phyloP scores from a whole-genome alignment of 1,284 basidiomycete species.

The Heimioporus retisporus region DNA sequence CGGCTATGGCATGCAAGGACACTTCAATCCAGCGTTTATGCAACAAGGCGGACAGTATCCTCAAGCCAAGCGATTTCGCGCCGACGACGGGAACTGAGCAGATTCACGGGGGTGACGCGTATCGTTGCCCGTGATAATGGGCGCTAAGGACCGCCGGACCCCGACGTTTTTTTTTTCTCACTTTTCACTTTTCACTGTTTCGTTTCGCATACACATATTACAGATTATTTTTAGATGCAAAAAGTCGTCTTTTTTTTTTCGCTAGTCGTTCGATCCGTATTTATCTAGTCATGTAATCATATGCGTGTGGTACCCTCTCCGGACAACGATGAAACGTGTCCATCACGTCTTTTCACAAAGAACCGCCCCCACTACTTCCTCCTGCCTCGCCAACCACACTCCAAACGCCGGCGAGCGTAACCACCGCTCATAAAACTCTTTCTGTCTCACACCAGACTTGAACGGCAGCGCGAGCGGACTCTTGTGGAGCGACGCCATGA shows the following conservation, averaged over 20 bases:
- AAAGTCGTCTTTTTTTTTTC: too few species aligned
- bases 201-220: too few species aligned
- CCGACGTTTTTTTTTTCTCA: too few species aligned
- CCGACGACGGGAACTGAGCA: constrained; percentile 53
- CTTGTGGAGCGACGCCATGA: constrained; percentile 85
- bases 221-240: too few species aligned
- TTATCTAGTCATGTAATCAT: too few species aligned
- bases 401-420: constrained; percentile 80
- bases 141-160: too few species aligned
- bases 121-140: too few species aligned
- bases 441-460: constrained; percentile 69
- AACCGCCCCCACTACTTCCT: constrained; percentile 70
- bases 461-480: constrained; percentile 86
- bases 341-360: constrained; percentile 4
- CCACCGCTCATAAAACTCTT: constrained; percentile 81
- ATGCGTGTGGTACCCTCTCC: too few species aligned
- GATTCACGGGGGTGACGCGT: too few species aligned
- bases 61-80: constrained; percentile 61
- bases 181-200: too few species aligned
- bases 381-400: constrained; percentile 80
- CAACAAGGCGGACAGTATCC: constrained; percentile 43
- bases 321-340: constrained; percentile 6
- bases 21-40: constrained; percentile 82
- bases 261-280: too few species aligned
- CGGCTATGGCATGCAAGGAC: constrained; percentile 56